Evolutionary conservation across 1,284 basidiomycete genomes (phyloP).

Genomic region (Microbotryum silenes-acaulis): DNA sequence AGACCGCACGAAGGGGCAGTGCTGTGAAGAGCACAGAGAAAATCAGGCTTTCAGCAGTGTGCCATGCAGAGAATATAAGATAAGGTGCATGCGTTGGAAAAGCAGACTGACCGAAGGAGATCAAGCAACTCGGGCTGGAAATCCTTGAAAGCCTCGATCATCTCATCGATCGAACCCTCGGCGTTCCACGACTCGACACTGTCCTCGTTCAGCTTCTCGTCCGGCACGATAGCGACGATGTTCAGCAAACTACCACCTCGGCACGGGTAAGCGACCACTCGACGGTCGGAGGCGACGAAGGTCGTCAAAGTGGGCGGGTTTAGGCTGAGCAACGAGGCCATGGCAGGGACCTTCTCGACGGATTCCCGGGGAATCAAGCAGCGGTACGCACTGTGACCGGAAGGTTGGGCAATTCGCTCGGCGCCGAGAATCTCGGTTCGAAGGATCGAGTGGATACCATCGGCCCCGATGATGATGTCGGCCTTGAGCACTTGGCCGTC

Average conservation of each 20-base stretch:
- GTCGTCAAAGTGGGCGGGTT: slow-evolving; percentile 5
- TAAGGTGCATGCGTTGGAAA: slow-evolving; percentile 33
- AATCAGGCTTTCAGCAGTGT: neutral
- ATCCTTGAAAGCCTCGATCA: slow-evolving; percentile 32
- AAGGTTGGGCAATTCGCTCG: slow-evolving; percentile 27
- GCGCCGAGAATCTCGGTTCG: slow-evolving; percentile 32
- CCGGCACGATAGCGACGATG: slow-evolving; percentile 35
- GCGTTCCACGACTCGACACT: slow-evolving; percentile 36
- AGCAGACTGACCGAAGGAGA: slow-evolving; percentile 43
- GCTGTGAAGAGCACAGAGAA: slow-evolving; percentile 34
- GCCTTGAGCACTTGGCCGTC: slow-evolving; percentile 38
- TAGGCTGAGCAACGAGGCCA: neutral
- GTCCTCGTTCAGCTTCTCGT: slow-evolving; percentile 33
- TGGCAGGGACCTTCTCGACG: slow-evolving; percentile 7
- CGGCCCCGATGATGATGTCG: slow-evolving; percentile 42
- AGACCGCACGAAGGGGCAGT: slow-evolving; percentile 32
- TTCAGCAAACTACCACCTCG: slow-evolving; percentile 33
- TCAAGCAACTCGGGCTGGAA: slow-evolving; percentile 28
- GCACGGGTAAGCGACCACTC: slow-evolving; percentile 33
- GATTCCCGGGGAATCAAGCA: neutral
- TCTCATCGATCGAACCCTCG: slow-evolving; percentile 26
- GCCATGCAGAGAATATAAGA: too few species aligned
- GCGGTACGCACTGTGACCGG: slow-evolving; percentile 37
- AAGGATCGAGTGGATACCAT: slow-evolving; percentile 38
- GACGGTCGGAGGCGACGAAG: slow-evolving; percentile 28